Conservation (phyloP, 192 early-diverging fungal species). For the Umbelopsis sp. region DNA sequence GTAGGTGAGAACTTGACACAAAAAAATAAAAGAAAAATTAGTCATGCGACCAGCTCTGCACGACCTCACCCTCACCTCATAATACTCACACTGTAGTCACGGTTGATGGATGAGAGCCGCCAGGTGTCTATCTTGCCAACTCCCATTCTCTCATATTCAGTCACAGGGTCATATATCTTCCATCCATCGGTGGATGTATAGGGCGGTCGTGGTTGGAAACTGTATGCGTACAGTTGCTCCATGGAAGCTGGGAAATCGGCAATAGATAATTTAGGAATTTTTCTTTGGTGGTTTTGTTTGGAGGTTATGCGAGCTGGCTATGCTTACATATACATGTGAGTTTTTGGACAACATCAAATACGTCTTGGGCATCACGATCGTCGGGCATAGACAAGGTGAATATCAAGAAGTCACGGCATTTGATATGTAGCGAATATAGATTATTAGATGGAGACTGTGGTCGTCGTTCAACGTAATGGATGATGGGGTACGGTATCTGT, state of each 20-base stretch:
- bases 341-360: conserved; percentile 78
- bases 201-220: conserved; percentile 53
- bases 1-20: conserved; percentile 78
- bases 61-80: not conserved
- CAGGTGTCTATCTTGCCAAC: conserved; percentile 70
- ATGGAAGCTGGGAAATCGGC: conserved; percentile 51
- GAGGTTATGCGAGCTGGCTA: not conserved
- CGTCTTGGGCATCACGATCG: conserved; percentile 72
- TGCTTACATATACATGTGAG: conserved; percentile 76
- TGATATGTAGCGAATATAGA: conserved; percentile 57
- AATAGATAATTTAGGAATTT: not conserved
- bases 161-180: conserved; percentile 71
- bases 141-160: conserved; percentile 87
- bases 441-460: conserved; percentile 45
- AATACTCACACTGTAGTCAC: conserved; percentile 64
- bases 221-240: conserved; percentile 80
- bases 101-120: conserved; percentile 79
- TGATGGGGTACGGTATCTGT: conserved; percentile 83
- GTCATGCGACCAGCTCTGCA: not conserved
- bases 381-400: conserved; percentile 66
- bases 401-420: conserved; percentile 83
- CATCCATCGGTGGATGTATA: conserved; percentile 58
- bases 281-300: not conserved
- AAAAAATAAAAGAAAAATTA: conserved; percentile 19
- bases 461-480: conserved; percentile 80